Base-by-base conservation (phyloP, 768 basidiomycete species). In the Favolaschia claudopus region DNA sequence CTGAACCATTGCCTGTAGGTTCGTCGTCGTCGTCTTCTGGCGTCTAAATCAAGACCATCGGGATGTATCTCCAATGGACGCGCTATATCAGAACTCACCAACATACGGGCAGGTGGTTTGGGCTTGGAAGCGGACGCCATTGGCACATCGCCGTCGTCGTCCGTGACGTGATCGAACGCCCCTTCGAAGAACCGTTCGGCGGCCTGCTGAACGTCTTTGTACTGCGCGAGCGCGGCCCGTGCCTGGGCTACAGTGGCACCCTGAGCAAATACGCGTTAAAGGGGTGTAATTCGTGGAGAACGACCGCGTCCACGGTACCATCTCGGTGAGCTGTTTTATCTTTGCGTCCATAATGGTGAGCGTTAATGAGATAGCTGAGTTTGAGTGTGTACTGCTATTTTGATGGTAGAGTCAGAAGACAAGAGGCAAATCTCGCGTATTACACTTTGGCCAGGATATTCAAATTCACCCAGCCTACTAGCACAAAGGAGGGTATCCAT, bases 191-290 rank as follows among this genome's bases (percentile, higher is more conserved):
- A 86, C 42, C 82, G 82, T 72, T 94, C 94, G 3, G 95, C 94
- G 14, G 95, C 95, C 69, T 92, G 82, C 91, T 93, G 93, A 32
- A 95, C 93, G 80, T 98, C 95, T 61, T 87, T 91, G 70, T 91
- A 84, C 67, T 88, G 86, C 61, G 81, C 84, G 69, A 97, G 75
- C 17, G 95, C 95, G 28, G 90, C 92, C 65, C 85, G 85, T 36
- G 96, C 95, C 76, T 95, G 92, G 13, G 87, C 85, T 12, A 76
- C 71, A 0, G 90, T 92, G 28, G 93, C 93, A 65, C 95, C 95
- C 95, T 96, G 56, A 34, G 53, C 37, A 53, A 27, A 48, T 28
- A 60, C 58, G 56, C 63, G 48, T 51, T 49, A 51, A 53, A 39
- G 33, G 34, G n/a, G 31, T 14, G 27, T 48, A 45, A 12, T 40